Percentiles rank a stretch among this genome's conserved stretches.
phyloP scores from a whole-genome alignment of 805 yeast genomes.

The Pichia gijzeniarum region DNA sequence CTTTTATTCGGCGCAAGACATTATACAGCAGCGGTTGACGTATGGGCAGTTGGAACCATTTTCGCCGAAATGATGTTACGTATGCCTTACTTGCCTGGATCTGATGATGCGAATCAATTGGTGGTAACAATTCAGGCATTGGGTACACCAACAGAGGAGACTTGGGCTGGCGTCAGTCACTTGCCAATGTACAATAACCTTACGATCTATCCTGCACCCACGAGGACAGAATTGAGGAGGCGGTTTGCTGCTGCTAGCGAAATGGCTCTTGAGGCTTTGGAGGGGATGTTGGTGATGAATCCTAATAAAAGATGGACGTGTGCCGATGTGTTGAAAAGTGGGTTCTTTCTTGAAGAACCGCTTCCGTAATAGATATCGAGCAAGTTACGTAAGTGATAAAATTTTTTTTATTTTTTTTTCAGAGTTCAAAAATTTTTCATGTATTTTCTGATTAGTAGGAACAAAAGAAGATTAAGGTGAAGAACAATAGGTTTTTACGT shows the following conservation, averaged over 20 bases:
- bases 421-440: slow-evolving; percentile 1
- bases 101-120: slow-evolving; percentile 81
- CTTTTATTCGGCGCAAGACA: slow-evolving; percentile 81
- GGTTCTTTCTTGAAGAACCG: slow-evolving; percentile 69
- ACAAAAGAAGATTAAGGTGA: neutral
- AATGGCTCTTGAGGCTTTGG: slow-evolving; percentile 68
- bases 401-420: neutral
- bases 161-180: slow-evolving; percentile 84
- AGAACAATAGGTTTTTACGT: neutral
- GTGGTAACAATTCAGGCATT: slow-evolving; percentile 92
- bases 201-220: slow-evolving; percentile 76
- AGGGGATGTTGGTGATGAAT: slow-evolving; percentile 65
- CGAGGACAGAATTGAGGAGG: slow-evolving; percentile 69
- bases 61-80: slow-evolving; percentile 95
- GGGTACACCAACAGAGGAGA: slow-evolving; percentile 90
- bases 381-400: neutral
- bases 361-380: slow-evolving; percentile 37
- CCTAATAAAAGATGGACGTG: slow-evolving; percentile 71
- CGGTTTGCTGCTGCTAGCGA: slow-evolving; percentile 90
- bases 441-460: neutral
- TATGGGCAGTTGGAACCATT: slow-evolving; percentile 95
- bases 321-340: slow-evolving; percentile 54
- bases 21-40: slow-evolving; percentile 83
- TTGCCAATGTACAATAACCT: slow-evolving; percentile 72
- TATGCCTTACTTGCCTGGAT: slow-evolving; percentile 92